Base-by-base conservation (phyloP, 2,329 filamentous ascomycete genomes). In the Monilinia fructigena region DNA sequence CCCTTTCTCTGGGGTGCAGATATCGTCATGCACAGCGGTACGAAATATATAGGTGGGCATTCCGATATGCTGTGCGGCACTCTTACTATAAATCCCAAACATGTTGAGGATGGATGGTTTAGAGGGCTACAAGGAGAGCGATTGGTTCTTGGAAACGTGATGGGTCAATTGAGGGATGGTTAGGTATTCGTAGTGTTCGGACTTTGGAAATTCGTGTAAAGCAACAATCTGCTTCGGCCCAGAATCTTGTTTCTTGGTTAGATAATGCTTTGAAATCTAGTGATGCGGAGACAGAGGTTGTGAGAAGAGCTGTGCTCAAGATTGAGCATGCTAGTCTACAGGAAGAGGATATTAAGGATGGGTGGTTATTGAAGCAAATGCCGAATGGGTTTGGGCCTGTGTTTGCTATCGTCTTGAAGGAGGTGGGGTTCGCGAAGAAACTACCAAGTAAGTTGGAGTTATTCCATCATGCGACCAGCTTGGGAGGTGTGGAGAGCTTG, bases 21-120 rank as follows among this genome's bases (percentile, higher is more conserved):
- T 78, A 79, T 93, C 0, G 86, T 97, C 45, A 90, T 98, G 91
- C 95, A 99, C 79, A 90, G 86, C 62, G 95, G 93, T 4, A 97
- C 93, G 23, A 99, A 98, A 82, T 99, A 98, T 79, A 86, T 99
- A 71, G 95, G 95, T 26, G 95, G 95, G 0, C 95, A 99, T 79
- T 94, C 89, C 71, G 95, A 99, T 79, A 84, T 98, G 83, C 85
- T 98, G 7, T 96, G 91, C 75, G 95, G 95, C 28, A 89, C 96
- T 23, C 80, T 99, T 38, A 86, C 87, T 0, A 85, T 93, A 7
- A 81, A 84, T 61, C 83, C 84, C 20, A 77, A 77, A 48, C 78
- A 78, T 72, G 77, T 74, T 31, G 79, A 79, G 56, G 73, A 82
- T 61, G 81, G 81, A 5, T 91, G 89, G 89, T 77, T 86, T n/a